Evolutionary conservation across 1,139 yeast species (phyloP).

Genomic region (Martiniozyma asiatica): DNA sequence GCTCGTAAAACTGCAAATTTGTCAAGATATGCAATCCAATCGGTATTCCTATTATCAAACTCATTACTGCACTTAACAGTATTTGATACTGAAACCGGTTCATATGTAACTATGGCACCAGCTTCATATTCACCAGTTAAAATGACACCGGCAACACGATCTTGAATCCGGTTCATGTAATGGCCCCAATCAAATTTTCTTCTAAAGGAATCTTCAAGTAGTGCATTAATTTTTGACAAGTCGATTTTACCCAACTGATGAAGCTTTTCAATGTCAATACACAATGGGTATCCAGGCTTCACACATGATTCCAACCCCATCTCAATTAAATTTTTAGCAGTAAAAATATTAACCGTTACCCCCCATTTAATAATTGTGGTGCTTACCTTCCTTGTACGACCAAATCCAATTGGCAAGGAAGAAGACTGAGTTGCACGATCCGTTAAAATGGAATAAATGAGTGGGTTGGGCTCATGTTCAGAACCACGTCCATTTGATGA

Average conservation of each 20-base stretch:
- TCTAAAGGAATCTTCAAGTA: conserved; percentile 75
- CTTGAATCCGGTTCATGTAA: conserved; percentile 54
- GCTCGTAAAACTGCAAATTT: conserved; percentile 81
- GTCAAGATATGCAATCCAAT: conserved; percentile 60
- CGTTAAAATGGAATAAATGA: conserved; percentile 77
- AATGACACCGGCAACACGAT: conserved; percentile 60
- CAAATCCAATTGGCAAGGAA: conserved; percentile 68
- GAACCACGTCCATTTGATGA: conserved; percentile 39
- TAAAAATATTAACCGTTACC: conserved; percentile 43
- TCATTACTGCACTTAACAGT: conserved; percentile 1
- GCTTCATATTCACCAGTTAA: conserved; percentile 94
- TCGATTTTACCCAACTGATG: conserved; percentile 41
- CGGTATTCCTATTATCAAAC: conserved; percentile 6
- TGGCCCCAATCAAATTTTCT: conserved; percentile 50
- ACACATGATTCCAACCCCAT: conserved; percentile 20
- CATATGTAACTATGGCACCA: conserved; percentile 77
- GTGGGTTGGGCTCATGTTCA: conserved; percentile 69
- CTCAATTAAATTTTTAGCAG: conserved; percentile 16
- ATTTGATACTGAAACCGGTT: conserved; percentile 11
- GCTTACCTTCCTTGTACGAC: conserved; percentile 49
- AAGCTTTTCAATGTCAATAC: conserved; percentile 28
- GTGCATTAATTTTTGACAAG: conserved; percentile 38
- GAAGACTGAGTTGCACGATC: conserved; percentile 91
- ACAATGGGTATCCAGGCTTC: conserved; percentile 2
- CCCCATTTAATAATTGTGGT: conserved; percentile 82